A percentile compares a stretch with the other conserved stretches of the same genome.
phyloP scores from a whole-genome alignment of 1,139 yeast species.

The Suhomyces bribrorum region DNA sequence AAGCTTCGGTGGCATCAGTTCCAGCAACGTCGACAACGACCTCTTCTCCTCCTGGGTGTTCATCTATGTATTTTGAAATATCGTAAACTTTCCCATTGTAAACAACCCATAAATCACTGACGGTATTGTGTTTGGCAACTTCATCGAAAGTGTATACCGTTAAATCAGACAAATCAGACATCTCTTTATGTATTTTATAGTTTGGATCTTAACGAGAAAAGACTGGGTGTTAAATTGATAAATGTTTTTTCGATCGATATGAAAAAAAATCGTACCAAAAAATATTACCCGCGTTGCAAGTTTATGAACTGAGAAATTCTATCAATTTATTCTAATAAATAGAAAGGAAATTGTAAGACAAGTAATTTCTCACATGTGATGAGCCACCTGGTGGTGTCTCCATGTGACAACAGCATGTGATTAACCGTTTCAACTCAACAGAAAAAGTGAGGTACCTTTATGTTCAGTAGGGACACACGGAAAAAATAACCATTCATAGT shows the following conservation, averaged over 20 bases:
- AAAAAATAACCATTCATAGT: neutral
- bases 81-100: constrained; percentile 91
- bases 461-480: neutral
- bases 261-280: constrained; percentile 1
- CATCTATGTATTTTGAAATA: constrained; percentile 80
- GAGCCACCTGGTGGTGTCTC: neutral
- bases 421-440: neutral
- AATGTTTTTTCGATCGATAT: constrained; percentile 3
- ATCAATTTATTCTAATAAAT: neutral
- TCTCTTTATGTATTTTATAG: constrained; percentile 3
- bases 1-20: constrained; percentile 89
- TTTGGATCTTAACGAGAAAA: constrained; percentile 3
- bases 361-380: neutral
- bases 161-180: constrained; percentile 23
- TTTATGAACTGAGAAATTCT: neutral
- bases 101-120: constrained; percentile 86
- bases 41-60: constrained; percentile 99
- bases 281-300: neutral
- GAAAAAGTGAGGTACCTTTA: neutral
- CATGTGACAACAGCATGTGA: neutral
- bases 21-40: constrained; percentile 91
- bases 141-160: constrained; percentile 53
- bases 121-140: constrained; percentile 72
- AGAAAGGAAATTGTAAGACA: neutral
- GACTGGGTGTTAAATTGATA: constrained; percentile 3